Base-by-base conservation (phyloP, 2,329 filamentous ascomycete genomes). In the Sporothrix pallida region DNA sequence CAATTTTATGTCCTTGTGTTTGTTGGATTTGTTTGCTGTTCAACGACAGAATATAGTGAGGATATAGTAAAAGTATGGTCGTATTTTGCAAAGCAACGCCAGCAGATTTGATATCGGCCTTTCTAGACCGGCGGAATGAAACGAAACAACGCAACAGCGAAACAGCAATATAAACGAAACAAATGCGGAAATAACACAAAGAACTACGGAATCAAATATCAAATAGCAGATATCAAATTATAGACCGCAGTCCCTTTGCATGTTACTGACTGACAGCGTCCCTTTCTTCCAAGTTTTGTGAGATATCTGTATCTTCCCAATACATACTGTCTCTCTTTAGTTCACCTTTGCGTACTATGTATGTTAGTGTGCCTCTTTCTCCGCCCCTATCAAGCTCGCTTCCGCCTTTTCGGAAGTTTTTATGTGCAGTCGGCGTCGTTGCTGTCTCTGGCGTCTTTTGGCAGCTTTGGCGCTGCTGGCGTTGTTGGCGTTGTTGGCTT, bases 211-310 rank as follows among this genome's bases (percentile, higher is more conserved):
- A 5, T 37, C 31, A 37, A 37, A 37, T 37, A 37, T 2, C 31
- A 37, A 37, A 2, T 37, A 37, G 31, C 31, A 37, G 5, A 37
- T 37, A 37, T 37, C 31, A 37, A 7, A 37, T 7, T 37, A 37
- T 7, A 37, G 31, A 37, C 2, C 37, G 23, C 23, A 58, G 15
- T 15, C 23, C 23, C 56, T 58, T 58, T 58, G 23, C 56, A 17
- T 60, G 23, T 56, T 60, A 17, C 26, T 37, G 26, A 60, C 56
- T 60, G 56, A n/a, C 56, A 60, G 26, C 15, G 37, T 13, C 56
- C 56, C 56, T 60, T 60, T 60, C 56, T 60, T 60, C 56, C 56
- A 60, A 60, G 56, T 26, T 60, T 60, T 60, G 31, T 60, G 13
- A 17, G 58, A 23, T 23, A 56, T 56, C 20, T 56, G 52, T 26